phyloP scores from a whole-genome alignment of 148 eudicot genomes.

The Rhododendron griersonianum region DNA sequence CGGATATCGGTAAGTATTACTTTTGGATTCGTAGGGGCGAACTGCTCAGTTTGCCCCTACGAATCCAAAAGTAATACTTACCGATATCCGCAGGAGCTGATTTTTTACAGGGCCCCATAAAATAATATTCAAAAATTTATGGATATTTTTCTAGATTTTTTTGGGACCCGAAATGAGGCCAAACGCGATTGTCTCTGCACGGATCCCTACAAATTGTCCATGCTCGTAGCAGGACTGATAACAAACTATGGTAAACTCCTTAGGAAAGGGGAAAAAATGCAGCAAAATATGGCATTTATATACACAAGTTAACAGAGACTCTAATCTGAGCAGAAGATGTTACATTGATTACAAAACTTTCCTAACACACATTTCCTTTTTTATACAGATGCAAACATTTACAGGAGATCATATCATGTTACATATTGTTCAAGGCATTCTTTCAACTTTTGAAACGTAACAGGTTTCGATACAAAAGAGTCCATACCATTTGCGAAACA shows the following conservation, averaged over 20 bases:
- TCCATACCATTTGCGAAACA: conserved; percentile 94
- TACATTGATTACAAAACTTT: conserved; percentile 62
- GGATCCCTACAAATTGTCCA: too few relatives aligned
- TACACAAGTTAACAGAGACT: background rate
- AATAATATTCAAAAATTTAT: too few relatives aligned
- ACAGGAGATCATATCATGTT: conserved; percentile 25
- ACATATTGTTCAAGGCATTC: conserved; percentile 68
- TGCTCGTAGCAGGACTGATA: too few relatives aligned
- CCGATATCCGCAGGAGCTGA: too few relatives aligned
- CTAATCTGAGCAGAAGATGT: conserved; percentile 11
- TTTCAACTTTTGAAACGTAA: conserved; percentile 73
- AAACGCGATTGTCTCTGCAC: too few relatives aligned
- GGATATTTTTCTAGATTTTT: too few relatives aligned
- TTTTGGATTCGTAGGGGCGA: too few relatives aligned
- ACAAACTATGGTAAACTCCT: background rate
- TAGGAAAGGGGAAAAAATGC: background rate
- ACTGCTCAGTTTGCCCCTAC: too few relatives aligned
- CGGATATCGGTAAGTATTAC: too few relatives aligned
- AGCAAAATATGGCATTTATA: background rate
- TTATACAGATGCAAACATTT: conserved; percentile 58
- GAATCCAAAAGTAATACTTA: too few relatives aligned
- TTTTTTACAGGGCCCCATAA: too few relatives aligned
- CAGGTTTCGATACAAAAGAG: conserved; percentile 85
- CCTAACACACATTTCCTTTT: conserved; percentile 40
- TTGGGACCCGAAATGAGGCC: too few relatives aligned